These are phyloP conservation scores for Aspergillus piperis DNA, from an alignment of 2,329 filamentous ascomycete species.

Conservation along the genomic window DNA sequence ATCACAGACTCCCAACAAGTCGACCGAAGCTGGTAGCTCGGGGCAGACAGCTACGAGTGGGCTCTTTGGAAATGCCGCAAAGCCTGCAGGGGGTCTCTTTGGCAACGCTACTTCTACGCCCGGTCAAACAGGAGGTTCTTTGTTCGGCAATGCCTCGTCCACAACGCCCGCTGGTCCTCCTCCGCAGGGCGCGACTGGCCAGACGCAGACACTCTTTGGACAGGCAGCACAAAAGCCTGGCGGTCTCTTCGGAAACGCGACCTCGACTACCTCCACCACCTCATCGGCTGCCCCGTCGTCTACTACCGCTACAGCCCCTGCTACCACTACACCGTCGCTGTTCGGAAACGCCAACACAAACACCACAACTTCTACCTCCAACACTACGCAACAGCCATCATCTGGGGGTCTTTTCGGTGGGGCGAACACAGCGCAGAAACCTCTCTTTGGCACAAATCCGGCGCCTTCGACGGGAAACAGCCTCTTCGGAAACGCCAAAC, in stretches of 20 bases:
- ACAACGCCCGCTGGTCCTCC: constrained; percentile 55
- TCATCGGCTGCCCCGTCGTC: constrained; percentile 22
- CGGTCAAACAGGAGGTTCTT: constrained; percentile 33
- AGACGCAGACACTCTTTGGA: constrained; percentile 32
- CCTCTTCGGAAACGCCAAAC: constrained; percentile 28
- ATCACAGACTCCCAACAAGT: constrained; percentile 42
- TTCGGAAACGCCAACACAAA: constrained; percentile 14
- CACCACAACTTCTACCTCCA: background rate
- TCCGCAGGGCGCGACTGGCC: constrained; percentile 36
- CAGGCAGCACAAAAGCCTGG: constrained; percentile 30
- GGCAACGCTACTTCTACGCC: constrained; percentile 42
- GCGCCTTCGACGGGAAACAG: constrained; percentile 19
- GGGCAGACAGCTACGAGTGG: constrained; percentile 33
- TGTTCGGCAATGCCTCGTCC: constrained; percentile 46
- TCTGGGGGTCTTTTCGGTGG: constrained; percentile 33
- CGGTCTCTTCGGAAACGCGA: constrained; percentile 29
- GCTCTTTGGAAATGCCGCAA: constrained; percentile 36
- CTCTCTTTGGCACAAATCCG: constrained; percentile 28
- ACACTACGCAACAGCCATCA: constrained; percentile 24
- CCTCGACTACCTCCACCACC: constrained; percentile 12
- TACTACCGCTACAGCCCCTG: constrained; percentile 29
- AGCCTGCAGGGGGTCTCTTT: constrained; percentile 33
- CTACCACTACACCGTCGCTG: constrained; percentile 24
- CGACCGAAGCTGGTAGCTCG: constrained; percentile 34
- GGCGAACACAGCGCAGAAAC: constrained; percentile 27